A percentile compares a stretch with the other conserved stretches of the same genome.
Evolutionary conservation across 306 rosid genomes (phyloP).

Genomic region (Fragaria vesca): DNA sequence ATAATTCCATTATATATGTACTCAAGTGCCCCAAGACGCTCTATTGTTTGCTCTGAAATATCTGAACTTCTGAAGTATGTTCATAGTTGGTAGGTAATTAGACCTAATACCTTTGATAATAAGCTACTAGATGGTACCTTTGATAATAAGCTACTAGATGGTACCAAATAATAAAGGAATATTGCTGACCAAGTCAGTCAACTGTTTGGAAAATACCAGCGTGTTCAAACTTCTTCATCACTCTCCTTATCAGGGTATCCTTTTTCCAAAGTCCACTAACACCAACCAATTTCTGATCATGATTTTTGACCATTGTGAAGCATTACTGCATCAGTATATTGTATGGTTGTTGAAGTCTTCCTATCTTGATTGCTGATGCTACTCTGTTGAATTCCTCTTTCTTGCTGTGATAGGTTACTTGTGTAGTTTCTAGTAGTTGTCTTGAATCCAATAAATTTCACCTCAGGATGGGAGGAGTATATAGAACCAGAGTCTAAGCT

Average conservation of each 20-base stretch:
- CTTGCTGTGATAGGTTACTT: background rate
- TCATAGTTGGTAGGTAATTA: background rate
- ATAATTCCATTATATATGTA: background rate
- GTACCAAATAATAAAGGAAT: background rate
- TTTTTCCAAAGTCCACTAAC: constrained; percentile 9
- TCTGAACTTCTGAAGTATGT: background rate
- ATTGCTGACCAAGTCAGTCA: constrained; percentile 20
- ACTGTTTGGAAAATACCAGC: background rate
- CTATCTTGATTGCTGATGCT: background rate
- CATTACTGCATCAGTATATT: background rate
- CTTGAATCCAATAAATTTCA: background rate
- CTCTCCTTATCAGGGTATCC: background rate
- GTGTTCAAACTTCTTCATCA: background rate
- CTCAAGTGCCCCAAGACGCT: background rate
- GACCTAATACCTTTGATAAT: background rate
- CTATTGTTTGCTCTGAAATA: background rate
- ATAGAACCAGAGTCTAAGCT: background rate
- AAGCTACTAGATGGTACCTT: background rate
- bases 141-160: background rate
- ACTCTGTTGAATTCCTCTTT: background rate
- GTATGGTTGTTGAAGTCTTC: background rate
- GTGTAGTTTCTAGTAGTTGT: background rate
- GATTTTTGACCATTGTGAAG: background rate
- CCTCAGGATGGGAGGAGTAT: background rate
- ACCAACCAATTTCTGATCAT: background rate